A percentile compares a stretch with the other conserved stretches of the same genome.
phyloP scores from a whole-genome alignment of 2,329 filamentous ascomycete genomes.

The Exserohilum rostratum region DNA sequence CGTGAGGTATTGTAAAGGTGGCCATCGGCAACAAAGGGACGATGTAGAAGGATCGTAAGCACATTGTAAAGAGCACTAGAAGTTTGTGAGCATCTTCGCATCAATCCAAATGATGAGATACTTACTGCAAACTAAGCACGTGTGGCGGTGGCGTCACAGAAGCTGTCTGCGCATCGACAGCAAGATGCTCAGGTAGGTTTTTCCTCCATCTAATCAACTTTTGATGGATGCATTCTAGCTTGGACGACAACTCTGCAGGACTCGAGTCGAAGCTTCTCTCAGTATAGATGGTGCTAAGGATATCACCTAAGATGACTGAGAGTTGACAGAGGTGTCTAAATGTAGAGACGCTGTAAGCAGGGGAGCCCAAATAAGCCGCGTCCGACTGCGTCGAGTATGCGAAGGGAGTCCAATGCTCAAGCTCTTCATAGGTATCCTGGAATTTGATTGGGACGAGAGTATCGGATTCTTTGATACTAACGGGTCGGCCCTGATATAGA shows the following conservation, averaged over 20 bases:
- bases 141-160: conserved; percentile 46
- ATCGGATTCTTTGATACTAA: conserved; percentile 55
- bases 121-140: conserved; percentile 34
- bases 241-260: conserved; percentile 45
- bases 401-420: conserved; percentile 59
- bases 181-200: conserved; percentile 52
- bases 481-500: conserved; percentile 61
- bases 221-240: conserved; percentile 48
- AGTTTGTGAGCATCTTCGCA: background rate
- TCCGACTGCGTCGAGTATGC: conserved; percentile 36
- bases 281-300: conserved; percentile 47
- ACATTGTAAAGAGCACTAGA: conserved; percentile 56
- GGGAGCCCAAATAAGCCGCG: conserved; percentile 43
- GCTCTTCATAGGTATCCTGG: conserved; percentile 59
- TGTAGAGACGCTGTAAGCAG: conserved; percentile 53
- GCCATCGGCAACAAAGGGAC: conserved; percentile 59
- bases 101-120: background rate
- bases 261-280: conserved; percentile 44
- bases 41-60: conserved; percentile 60
- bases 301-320: conserved; percentile 55
- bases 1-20: conserved; percentile 53
- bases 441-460: conserved; percentile 56
- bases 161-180: conserved; percentile 42
- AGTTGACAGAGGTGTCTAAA: conserved; percentile 53
- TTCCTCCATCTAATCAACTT: conserved; percentile 54